Evolutionary conservation across 2,329 filamentous ascomycete species (phyloP).

Genomic region (Aspergillus luchuensis): DNA sequence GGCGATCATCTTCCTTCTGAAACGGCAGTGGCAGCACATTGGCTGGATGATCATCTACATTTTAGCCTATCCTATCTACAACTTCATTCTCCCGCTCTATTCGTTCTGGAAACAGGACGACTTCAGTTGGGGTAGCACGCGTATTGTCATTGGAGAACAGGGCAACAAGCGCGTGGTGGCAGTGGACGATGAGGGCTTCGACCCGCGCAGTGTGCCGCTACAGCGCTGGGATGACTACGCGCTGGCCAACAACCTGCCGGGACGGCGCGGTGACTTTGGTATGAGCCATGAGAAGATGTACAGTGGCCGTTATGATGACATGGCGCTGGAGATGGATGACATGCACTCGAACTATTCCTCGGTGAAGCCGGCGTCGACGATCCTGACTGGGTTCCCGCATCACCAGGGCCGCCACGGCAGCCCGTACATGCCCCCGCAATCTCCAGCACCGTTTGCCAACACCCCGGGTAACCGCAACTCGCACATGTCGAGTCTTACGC

Average conservation of each 20-base stretch:
- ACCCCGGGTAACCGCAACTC: constrained; percentile 58
- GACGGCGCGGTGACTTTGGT: constrained; percentile 72
- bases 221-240: constrained; percentile 99
- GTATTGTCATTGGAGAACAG: constrained; percentile 93
- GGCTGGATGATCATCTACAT: constrained; percentile 93
- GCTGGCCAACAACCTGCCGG: constrained; percentile 79
- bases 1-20: constrained; percentile 92
- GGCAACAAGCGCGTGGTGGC: constrained; percentile 88
- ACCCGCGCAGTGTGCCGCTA: constrained; percentile 88
- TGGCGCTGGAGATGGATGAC: constrained; percentile 92
- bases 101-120: constrained; percentile 99
- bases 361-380: constrained; percentile 79
- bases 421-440: constrained; percentile 80
- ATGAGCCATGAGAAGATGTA: constrained; percentile 64
- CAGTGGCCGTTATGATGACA: constrained; percentile 66
- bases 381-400: constrained; percentile 78
- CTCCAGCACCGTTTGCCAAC: constrained; percentile 70
- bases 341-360: constrained; percentile 96
- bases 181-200: constrained; percentile 78
- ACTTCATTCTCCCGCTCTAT: constrained; percentile 86
- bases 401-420: constrained; percentile 58
- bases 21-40: constrained; percentile 96
- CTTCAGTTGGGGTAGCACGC: constrained; percentile 98
- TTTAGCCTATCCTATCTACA: constrained; percentile 91
- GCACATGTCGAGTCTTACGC: constrained; percentile 69